Conservation (phyloP, 805 yeast species). For the Danielia reshetovae region DNA sequence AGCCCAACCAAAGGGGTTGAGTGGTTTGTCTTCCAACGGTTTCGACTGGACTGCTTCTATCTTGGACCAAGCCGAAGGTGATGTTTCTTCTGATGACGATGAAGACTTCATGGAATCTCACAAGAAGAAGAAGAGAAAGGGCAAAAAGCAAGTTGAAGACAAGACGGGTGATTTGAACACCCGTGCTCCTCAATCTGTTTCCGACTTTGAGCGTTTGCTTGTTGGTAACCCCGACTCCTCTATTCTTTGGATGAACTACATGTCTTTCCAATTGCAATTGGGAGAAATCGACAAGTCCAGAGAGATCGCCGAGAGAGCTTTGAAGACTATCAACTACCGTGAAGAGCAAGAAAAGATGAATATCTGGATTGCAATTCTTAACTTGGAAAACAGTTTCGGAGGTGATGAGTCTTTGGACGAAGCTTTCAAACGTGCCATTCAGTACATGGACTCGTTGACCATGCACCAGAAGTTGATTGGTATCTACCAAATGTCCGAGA, state of each 20-base stretch:
- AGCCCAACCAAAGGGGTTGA: constrained; percentile 18
- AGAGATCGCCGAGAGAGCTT: constrained; percentile 87
- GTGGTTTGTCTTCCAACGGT: constrained; percentile 76
- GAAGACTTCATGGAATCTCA: constrained; percentile 53
- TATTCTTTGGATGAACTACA: constrained; percentile 93
- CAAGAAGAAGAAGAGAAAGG: constrained; percentile 43
- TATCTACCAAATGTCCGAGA: constrained; percentile 72
- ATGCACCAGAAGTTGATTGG: constrained; percentile 79
- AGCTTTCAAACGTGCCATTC: constrained; percentile 77
- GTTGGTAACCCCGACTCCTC: constrained; percentile 94
- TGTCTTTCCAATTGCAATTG: constrained; percentile 94
- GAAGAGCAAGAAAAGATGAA: constrained; percentile 92
- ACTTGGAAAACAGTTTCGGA: constrained; percentile 93
- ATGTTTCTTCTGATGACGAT: constrained; percentile 51
- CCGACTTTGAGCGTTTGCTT: constrained; percentile 88
- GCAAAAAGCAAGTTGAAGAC: constrained; percentile 59
- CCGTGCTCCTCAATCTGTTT: constrained; percentile 84
- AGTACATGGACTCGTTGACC: constrained; percentile 82
- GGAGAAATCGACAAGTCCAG: constrained; percentile 94
- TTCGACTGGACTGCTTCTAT: constrained; percentile 96
- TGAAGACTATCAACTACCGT: constrained; percentile 82
- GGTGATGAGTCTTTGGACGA: constrained; percentile 76
- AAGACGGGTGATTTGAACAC: constrained; percentile 79
- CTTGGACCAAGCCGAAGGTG: constrained; percentile 71
- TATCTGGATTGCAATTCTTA: constrained; percentile 92